Evolutionary conservation across 2,329 filamentous ascomycete genomes (phyloP).

Genomic region (Boeremia lycopersici): DNA sequence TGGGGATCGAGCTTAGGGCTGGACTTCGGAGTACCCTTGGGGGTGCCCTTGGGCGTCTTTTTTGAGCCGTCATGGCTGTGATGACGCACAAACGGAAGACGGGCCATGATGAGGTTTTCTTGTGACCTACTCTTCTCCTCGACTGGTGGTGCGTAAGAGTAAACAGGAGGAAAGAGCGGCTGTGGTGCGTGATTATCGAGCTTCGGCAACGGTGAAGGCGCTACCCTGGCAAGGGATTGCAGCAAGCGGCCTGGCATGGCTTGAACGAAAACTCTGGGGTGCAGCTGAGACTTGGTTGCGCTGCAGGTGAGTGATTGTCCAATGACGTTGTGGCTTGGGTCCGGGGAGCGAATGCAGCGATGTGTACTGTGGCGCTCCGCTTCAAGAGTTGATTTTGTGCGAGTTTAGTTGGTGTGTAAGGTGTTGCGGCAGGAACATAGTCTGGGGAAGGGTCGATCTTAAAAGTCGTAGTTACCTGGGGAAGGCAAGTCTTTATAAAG

Average conservation of each 20-base stretch:
- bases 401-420: slow-evolving; percentile 40
- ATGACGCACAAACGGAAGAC: slow-evolving; percentile 46
- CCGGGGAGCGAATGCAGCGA: slow-evolving; percentile 26
- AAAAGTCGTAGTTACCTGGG: slow-evolving; percentile 14
- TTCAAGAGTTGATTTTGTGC: slow-evolving; percentile 44
- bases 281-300: slow-evolving; percentile 22
- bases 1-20: slow-evolving; percentile 44
- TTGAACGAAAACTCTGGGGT: slow-evolving; percentile 38
- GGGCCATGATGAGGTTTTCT: slow-evolving; percentile 47
- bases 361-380: slow-evolving; percentile 15
- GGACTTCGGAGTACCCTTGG: slow-evolving; percentile 41
- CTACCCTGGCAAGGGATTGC: slow-evolving; percentile 39
- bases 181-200: slow-evolving; percentile 27
- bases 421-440: slow-evolving; percentile 42
- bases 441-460: slow-evolving; percentile 21
- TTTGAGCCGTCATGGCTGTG: slow-evolving; percentile 27
- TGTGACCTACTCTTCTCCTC: slow-evolving; percentile 38
- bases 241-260: slow-evolving; percentile 47
- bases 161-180: slow-evolving; percentile 42
- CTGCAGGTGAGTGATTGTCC: slow-evolving; percentile 22
- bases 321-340: slow-evolving; percentile 22
- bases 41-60: slow-evolving; percentile 32
- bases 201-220: slow-evolving; percentile 41
- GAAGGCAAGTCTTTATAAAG: slow-evolving; percentile 32
- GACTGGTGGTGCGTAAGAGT: slow-evolving; percentile 42